Evolutionary conservation across 2,329 filamentous ascomycete genomes (phyloP), one percentile per base, ranked within the genome.

Genomic region (Aspergillus sp.): DNA sequence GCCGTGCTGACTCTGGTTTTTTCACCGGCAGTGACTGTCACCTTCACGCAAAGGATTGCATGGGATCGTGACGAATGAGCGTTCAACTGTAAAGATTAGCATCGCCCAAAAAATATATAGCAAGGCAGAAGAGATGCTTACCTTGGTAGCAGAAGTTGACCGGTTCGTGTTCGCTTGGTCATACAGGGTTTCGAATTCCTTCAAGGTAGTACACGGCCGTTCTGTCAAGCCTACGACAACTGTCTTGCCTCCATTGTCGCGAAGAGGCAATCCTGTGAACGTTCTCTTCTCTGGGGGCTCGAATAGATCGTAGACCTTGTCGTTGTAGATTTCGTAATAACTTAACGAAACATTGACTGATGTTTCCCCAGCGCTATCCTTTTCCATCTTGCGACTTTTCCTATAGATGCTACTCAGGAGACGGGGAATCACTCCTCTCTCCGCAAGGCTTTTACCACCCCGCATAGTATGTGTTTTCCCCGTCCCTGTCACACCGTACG

Each of bases 391-490:
- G 67, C 89, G 87, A 50, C 85, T 85, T 47, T 88, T 78, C 38
- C 91, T 81, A 64, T 91, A 97, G 45, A 97, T 86, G 54, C 81
- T 82, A 67, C 88, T 94, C 35, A 96, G 76, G 44, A 95, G 71
- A 47, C 90, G 76, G 10, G 90, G 90, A 53, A 96, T 95, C 33
- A 93, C 85, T 49, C 90, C 90, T 55, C 90, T 79, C 44, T 95
- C 90, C 5, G 86, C 85, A 43, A 95, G 75, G 62, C 86, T 87
- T 67, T 94, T 81, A 33, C 90, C 90, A 52, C 90, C 90, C 51
- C 90, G 84, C 90, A 96, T 95, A 3, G 90, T 96, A 68, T 95
- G 88, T 47, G 90, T 96, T 71, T 96, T 96, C 44, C 90, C 90
- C 0, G 90, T 95, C 37, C 90, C 90, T 0, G 90, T 95, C 47